These are phyloP conservation scores for Saturnispora saitoi DNA, from an alignment of 805 yeast species.

Conservation along the genomic window DNA sequence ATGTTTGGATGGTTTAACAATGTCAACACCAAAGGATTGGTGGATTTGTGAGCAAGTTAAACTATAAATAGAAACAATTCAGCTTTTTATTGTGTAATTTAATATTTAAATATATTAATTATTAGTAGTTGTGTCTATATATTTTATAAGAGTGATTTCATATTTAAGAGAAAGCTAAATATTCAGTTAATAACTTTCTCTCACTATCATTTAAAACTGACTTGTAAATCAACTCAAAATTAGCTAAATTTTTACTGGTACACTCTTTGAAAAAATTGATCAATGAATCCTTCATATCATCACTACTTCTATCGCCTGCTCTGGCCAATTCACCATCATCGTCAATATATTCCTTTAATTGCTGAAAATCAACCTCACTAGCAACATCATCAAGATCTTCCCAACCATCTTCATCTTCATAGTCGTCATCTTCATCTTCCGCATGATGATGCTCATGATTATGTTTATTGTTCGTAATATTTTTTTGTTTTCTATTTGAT, in stretches of 20 bases:
- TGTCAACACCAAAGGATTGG: slow-evolving; percentile 23
- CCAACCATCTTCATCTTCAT: slow-evolving; percentile 55
- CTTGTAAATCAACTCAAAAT: slow-evolving; percentile 46
- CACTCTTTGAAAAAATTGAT: slow-evolving; percentile 49
- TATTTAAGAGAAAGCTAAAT: slow-evolving; percentile 21
- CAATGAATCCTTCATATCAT: slow-evolving; percentile 31
- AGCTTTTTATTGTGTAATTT: too few relatives aligned
- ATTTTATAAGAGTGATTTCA: background rate
- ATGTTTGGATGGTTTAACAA: slow-evolving; percentile 17
- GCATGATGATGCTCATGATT: slow-evolving; percentile 27
- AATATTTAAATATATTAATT: too few relatives aligned
- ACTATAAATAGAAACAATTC: background rate
- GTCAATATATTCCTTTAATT: slow-evolving; percentile 48
- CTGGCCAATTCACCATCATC: slow-evolving; percentile 28
- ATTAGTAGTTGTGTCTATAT: background rate
- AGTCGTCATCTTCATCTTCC: slow-evolving; percentile 33
- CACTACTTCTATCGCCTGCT: slow-evolving; percentile 22
- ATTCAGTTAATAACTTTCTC: slow-evolving; percentile 42
- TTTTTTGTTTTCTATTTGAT: slow-evolving; percentile 34
- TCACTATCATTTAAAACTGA: slow-evolving; percentile 40
- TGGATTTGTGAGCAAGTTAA: slow-evolving; percentile 10
- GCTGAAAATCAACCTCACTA: slow-evolving; percentile 51
- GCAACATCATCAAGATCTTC: slow-evolving; percentile 65
- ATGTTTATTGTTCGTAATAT: slow-evolving; percentile 18
- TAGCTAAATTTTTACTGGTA: slow-evolving; percentile 38